These are phyloP conservation scores for Puya raimondii DNA, from an alignment of 176 grass and related monocot genomes.

Conservation along the genomic window DNA sequence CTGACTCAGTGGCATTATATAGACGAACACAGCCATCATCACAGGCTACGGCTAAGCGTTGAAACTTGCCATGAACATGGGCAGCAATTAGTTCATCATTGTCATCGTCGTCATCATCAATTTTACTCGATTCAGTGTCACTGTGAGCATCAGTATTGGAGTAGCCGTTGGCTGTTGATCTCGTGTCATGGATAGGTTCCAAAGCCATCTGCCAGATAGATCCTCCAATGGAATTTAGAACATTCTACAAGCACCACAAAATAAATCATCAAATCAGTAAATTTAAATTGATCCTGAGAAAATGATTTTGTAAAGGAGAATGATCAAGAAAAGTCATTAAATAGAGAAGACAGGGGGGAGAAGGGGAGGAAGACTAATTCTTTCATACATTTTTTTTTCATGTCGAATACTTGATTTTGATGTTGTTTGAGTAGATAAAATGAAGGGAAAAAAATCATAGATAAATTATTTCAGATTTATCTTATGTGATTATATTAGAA, in stretches of 20 bases:
- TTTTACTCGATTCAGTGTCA: constrained; percentile 58
- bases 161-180: constrained; percentile 29
- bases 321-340: not conserved
- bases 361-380: not conserved
- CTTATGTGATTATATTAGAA: too few species aligned
- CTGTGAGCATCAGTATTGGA: constrained; percentile 25
- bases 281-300: not conserved
- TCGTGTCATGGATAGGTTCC: constrained; percentile 42
- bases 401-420: too few species aligned
- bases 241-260: constrained; percentile 35
- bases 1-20: constrained; percentile 63
- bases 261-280: not conserved
- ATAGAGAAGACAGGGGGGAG: not conserved
- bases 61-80: constrained; percentile 26
- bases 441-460: too few species aligned
- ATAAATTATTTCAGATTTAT: too few species aligned
- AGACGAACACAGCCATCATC: constrained; percentile 79
- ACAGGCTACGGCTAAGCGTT: constrained; percentile 68
- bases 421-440: too few species aligned
- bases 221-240: constrained; percentile 61
- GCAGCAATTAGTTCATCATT: constrained; percentile 24
- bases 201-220: constrained; percentile 83
- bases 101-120: constrained; percentile 55
- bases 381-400: too few species aligned
- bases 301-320: not conserved